Conservation (phyloP, 257 asterid species). For the Cynanchum wilfordii region DNA sequence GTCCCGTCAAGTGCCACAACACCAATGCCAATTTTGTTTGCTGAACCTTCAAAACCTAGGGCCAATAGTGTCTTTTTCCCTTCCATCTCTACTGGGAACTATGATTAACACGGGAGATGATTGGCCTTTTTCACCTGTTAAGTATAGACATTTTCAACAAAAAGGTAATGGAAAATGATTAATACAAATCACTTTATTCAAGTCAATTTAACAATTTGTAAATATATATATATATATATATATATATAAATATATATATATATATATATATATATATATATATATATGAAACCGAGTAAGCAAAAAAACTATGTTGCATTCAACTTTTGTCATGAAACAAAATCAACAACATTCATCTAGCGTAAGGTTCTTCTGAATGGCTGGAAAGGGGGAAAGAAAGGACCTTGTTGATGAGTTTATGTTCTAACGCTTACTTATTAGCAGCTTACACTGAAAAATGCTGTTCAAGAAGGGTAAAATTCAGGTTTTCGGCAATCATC, state of each 20-base stretch:
- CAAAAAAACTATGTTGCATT: background rate
- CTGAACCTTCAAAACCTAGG: conserved; percentile 84
- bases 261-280: too few species aligned
- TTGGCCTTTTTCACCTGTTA: background rate
- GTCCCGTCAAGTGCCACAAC: conserved; percentile 70
- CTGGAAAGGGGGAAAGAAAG: background rate
- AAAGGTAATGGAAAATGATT: background rate
- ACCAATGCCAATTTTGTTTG: conserved; percentile 89
- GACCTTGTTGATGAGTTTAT: background rate
- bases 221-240: too few species aligned
- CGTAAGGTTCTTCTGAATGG: background rate
- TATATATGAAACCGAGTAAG: background rate
- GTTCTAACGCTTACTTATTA: background rate
- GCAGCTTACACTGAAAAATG: background rate
- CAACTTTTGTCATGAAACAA: background rate
- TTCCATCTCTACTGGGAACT: conserved; percentile 8
- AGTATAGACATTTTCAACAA: background rate
- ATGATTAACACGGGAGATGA: background rate
- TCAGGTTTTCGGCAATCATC: background rate
- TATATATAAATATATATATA: too few species aligned
- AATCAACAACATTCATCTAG: background rate
- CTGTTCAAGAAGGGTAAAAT: background rate
- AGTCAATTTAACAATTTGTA: too few species aligned
- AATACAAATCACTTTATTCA: background rate
- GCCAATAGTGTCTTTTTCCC: conserved; percentile 46